phyloP scores from a whole-genome alignment of 2,329 filamentous ascomycete genomes.

The Penicillium fuscoglaucum region DNA sequence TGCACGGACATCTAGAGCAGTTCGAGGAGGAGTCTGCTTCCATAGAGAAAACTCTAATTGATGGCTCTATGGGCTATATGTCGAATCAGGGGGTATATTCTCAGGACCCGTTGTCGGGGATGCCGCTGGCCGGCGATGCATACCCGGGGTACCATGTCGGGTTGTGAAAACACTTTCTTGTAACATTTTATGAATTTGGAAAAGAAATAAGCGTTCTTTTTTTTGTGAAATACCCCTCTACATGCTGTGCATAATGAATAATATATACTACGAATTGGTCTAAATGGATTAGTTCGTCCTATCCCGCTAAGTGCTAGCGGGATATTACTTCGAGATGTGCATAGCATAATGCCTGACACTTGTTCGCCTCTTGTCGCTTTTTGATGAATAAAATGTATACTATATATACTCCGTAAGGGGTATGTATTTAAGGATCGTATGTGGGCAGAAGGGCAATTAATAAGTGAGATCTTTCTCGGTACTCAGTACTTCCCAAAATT shows the following conservation, averaged over 20 bases:
- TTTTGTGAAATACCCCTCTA: conserved; percentile 11
- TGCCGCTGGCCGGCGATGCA: conserved; percentile 25
- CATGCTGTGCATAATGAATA: conserved; percentile 6
- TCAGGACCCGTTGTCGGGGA: conserved; percentile 14
- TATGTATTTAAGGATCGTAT: no score
- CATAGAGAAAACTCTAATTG: conserved; percentile 29
- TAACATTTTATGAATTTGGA: neutral
- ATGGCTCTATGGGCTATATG: conserved; percentile 25
- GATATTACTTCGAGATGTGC: neutral
- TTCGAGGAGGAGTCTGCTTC: conserved; percentile 35
- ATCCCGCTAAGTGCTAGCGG: neutral
- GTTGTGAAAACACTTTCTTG: neutral
- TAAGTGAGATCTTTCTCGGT: no score
- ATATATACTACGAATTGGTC: neutral
- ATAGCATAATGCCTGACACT: neutral
- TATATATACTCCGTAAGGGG: no score
- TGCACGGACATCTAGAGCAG: conserved; percentile 30
- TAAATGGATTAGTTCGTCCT: no score
- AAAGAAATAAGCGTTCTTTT: neutral
- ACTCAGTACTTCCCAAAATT: no score
- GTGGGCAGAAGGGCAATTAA: no score
- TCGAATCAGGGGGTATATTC: conserved; percentile 13
- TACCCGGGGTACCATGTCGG: conserved; percentile 22
- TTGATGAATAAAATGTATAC: no score
- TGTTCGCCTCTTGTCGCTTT: no score